phyloP scores from a whole-genome alignment of 495 filamentous ascomycete genomes.

The Penicillium coprophilum region DNA sequence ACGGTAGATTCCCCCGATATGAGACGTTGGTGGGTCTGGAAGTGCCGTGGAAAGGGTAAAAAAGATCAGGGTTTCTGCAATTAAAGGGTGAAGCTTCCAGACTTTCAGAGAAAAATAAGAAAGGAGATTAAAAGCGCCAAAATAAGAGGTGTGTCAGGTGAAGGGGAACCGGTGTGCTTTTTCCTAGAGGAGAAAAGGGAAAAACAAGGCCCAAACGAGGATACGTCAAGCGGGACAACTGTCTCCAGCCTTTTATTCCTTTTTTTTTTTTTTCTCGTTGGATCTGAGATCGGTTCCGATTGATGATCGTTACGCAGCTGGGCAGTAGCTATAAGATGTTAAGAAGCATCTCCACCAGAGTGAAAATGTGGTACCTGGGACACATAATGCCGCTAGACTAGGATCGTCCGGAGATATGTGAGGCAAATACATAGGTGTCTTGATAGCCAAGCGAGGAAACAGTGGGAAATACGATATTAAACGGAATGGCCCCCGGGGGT shows the following conservation, averaged over 20 bases:
- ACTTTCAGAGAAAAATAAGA: constrained; percentile 1
- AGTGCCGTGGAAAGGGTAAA: constrained; percentile 18
- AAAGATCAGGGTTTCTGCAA: constrained; percentile 30
- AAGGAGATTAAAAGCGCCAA: constrained; percentile 4
- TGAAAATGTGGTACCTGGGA: constrained; percentile 14
- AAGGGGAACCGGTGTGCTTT: constrained; percentile 6
- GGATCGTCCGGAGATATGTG: constrained; percentile 24
- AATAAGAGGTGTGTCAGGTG: constrained; percentile 10
- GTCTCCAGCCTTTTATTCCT: constrained; percentile 3
- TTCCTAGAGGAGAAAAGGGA: constrained; percentile 4
- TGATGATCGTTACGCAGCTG: constrained; percentile 28
- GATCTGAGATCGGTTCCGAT: constrained; percentile 19
- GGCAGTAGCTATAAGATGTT: constrained; percentile 13
- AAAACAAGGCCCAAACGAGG: constrained; percentile 10
- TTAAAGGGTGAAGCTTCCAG: constrained; percentile 27
- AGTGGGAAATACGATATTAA: constrained; percentile 33
- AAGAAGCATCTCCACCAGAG: constrained; percentile 17
- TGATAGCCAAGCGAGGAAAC: constrained; percentile 14
- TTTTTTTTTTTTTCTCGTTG: constrained; percentile 2
- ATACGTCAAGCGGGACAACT: constrained; percentile 9
- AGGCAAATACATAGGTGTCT: constrained; percentile 8
- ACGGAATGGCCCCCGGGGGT: constrained; percentile 25
- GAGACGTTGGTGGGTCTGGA: constrained; percentile 39
- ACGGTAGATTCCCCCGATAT: constrained; percentile 23
- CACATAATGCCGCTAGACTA: constrained; percentile 12